A percentile compares a stretch with the other conserved stretches of the same genome.
phyloP scores from a whole-genome alignment of 75 land plant genomes.

The Cunninghamia lanceolata region DNA sequence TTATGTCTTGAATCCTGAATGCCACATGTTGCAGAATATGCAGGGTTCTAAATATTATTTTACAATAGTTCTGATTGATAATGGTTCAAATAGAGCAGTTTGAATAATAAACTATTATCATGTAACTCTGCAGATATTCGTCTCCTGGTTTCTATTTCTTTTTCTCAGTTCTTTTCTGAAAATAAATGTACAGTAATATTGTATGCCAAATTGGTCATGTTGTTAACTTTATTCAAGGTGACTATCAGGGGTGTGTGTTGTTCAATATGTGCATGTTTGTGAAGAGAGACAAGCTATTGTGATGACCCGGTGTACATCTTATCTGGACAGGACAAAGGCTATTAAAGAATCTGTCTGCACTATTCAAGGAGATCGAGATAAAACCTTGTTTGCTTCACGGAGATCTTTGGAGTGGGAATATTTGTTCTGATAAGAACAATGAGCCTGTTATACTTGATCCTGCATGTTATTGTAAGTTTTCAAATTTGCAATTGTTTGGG shows the following conservation, averaged over 20 bases:
- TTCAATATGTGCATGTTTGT: neutral
- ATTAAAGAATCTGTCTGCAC: slow-evolving; percentile 48
- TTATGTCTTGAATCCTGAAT: neutral
- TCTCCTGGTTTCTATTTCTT: neutral
- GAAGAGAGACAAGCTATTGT: neutral
- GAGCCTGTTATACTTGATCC: slow-evolving; percentile 98
- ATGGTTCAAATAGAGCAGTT: neutral
- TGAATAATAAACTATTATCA: neutral
- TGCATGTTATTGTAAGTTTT: slow-evolving; percentile 97
- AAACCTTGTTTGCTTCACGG: slow-evolving; percentile 96
- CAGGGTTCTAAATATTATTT: neutral
- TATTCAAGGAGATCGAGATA: slow-evolving; percentile 70
- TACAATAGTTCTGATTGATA: no score
- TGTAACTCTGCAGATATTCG: neutral
- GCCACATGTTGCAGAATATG: neutral
- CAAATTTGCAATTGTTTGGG: neutral
- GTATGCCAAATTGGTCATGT: neutral
- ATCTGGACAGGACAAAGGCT: slow-evolving; percentile 62
- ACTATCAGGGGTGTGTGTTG: neutral
- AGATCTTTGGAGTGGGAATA: slow-evolving; percentile 99
- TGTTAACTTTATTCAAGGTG: neutral
- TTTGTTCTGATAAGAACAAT: slow-evolving; percentile 73
- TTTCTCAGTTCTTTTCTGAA: neutral
- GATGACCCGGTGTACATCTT: slow-evolving; percentile 1
- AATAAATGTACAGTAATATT: neutral